phyloP scores from a whole-genome alignment of 495 filamentous ascomycete genomes.

The Mytilinidion resinicola region DNA sequence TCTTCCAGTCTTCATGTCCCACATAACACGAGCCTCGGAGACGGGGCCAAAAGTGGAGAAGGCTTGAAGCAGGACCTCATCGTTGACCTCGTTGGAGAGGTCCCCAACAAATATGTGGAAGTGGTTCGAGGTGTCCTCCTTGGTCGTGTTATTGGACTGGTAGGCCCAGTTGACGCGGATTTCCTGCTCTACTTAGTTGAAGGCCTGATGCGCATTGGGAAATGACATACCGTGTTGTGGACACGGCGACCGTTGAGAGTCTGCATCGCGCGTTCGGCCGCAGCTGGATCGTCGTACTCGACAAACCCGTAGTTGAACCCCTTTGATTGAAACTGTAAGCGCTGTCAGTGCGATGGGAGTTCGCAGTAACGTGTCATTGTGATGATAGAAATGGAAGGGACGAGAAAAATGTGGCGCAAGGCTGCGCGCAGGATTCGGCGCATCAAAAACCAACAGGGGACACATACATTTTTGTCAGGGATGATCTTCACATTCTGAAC shows the following conservation, averaged over 20 bases:
- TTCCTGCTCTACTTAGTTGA: constrained; percentile 53
- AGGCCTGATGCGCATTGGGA: background rate
- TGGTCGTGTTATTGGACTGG: constrained; percentile 88
- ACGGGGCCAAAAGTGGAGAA: constrained; percentile 96
- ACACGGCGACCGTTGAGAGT: constrained; percentile 93
- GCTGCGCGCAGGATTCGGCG: too few species aligned
- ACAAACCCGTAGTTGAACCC: constrained; percentile 99
- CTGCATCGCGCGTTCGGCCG: constrained; percentile 93
- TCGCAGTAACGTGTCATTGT: constrained; percentile 5
- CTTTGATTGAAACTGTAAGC: constrained; percentile 65
- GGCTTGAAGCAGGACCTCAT: constrained; percentile 88
- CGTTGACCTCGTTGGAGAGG: constrained; percentile 97
- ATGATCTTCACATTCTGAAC: constrained; percentile 99
- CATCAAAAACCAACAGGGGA: too few species aligned
- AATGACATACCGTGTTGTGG: constrained; percentile 73
- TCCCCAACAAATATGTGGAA: constrained; percentile 99
- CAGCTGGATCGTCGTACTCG: constrained; percentile 95
- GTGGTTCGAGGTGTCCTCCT: constrained; percentile 97
- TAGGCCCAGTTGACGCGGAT: constrained; percentile 99
- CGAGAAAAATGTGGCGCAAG: background rate
- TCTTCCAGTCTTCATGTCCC: constrained; percentile 99
- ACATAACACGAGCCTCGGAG: constrained; percentile 99
- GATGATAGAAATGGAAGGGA: constrained; percentile 1
- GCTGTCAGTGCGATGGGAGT: constrained; percentile 3
- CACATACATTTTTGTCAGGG: constrained; percentile 90